phyloP scores from a whole-genome alignment of 2,329 filamentous ascomycete genomes.

The Chrysoporthe austroafricana region DNA sequence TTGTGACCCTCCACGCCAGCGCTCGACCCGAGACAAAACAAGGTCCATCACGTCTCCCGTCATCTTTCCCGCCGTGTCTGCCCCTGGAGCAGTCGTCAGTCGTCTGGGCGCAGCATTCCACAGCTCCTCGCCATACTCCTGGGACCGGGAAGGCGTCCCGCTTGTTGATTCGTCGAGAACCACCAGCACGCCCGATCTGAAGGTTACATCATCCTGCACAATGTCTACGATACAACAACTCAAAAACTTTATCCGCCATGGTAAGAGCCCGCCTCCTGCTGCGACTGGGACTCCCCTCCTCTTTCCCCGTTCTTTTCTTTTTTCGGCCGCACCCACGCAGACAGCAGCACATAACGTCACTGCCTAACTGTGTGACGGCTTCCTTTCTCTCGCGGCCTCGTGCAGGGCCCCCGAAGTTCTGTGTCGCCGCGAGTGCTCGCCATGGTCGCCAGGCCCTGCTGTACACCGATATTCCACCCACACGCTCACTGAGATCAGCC shows the following conservation, averaged over 20 bases:
- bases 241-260: constrained; percentile 98
- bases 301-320: background rate
- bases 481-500: background rate
- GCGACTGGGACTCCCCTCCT: constrained; percentile 7
- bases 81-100: background rate
- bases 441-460: background rate
- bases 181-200: background rate
- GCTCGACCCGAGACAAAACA: background rate
- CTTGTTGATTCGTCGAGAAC: constrained; percentile 2
- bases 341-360: background rate
- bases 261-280: constrained; percentile 42
- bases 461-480: background rate
- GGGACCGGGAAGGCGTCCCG: constrained; percentile 1
- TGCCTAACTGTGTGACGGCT: background rate
- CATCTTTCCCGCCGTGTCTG: background rate
- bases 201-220: constrained; percentile 27
- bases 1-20: background rate
- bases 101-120: background rate
- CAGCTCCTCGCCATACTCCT: constrained; percentile 5
- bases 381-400: constrained; percentile 18
- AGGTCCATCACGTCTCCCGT: background rate
- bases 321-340: background rate
- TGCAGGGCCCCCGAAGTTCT: background rate
- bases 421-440: background rate
- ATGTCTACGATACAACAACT: constrained; percentile 88